A percentile compares a stretch with the other conserved stretches of the same genome.
Evolutionary conservation across 2,329 filamentous ascomycete species (phyloP).

Genomic region (Coleophoma cylindrospora): DNA sequence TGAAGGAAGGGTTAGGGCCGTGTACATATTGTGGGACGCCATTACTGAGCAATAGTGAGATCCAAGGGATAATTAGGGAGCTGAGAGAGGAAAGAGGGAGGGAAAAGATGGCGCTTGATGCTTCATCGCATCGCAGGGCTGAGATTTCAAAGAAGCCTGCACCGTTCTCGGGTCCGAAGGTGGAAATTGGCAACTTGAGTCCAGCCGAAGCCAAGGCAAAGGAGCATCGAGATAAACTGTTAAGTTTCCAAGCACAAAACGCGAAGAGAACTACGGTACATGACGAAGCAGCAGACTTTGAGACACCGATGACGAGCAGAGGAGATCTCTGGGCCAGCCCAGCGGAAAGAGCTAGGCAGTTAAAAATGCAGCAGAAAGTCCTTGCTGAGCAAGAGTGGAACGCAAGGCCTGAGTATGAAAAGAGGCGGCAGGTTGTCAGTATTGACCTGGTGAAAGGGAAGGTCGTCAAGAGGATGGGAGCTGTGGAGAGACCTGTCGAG

Average conservation of each 20-base stretch:
- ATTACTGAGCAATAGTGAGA: constrained; percentile 66
- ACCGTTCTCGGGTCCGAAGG: constrained; percentile 49
- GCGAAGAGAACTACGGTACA: constrained; percentile 63
- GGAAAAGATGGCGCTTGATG: constrained; percentile 80
- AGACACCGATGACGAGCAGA: constrained; percentile 48
- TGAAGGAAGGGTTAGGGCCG: constrained; percentile 88
- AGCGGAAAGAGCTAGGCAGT: constrained; percentile 59
- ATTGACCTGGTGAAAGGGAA: constrained; percentile 63
- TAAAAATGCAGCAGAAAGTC: constrained; percentile 66
- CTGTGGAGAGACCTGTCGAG: constrained; percentile 18
- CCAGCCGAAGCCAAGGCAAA: constrained; percentile 44
- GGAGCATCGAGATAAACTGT: constrained; percentile 60
- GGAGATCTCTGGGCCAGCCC: constrained; percentile 64
- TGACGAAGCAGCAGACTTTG: constrained; percentile 64
- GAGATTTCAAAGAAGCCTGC: constrained; percentile 58
- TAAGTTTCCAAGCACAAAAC: constrained; percentile 66
- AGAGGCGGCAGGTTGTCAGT: constrained; percentile 62
- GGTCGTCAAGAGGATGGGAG: constrained; percentile 33
- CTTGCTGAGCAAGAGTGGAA: constrained; percentile 65
- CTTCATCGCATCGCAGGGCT: constrained; percentile 60
- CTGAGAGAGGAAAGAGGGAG: constrained; percentile 80
- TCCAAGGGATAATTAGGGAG: constrained; percentile 80
- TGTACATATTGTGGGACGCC: constrained; percentile 85
- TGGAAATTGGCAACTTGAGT: constrained; percentile 10
- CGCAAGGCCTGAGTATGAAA: constrained; percentile 65